Evolutionary conservation across 352 stramenopile genomes (phyloP), one percentile per base, ranked within the genome.

Genomic region (Pythium biforme): DNA sequence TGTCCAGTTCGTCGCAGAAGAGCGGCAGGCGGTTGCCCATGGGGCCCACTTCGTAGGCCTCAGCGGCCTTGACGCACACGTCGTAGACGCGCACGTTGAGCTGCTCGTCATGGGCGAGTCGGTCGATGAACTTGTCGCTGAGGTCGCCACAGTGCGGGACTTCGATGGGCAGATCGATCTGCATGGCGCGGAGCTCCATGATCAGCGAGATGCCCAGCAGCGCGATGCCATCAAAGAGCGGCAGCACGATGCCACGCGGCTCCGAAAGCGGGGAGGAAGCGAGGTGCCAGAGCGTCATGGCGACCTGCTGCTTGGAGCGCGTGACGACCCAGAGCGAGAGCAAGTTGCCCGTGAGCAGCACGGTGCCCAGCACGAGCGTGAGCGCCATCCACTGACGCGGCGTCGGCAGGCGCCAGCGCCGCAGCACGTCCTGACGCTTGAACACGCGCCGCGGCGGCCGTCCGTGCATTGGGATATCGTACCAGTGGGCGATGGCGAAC

Each of bases 61-160:
- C 54, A 1, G 59, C 66, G 17, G 83, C 83, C 22, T 62, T n/a
- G 20, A 74, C 68, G 45, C 81, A 92, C 11, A 81, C 81, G 40
- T 92, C 76, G 54, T 89, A 90, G 12, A 90, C 72, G 33, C 74
- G 80, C 37, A 90, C 73, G 54, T 79, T 75, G n/a, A 72, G 65
- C 17, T 31, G 64, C 34, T 80, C 70, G 39, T 76, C 58, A 17
- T 74, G 52, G 50, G 57, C 63, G 55, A 85, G 62, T 15, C 51
- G 56, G 37, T 73, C 64, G 27, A 72, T 66, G 37, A 86, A 74
- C 17, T 64, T 55, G 27, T 70, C 54, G 47, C 69, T 68, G 19
- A 92, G 81, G 62, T 90, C 80, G 9, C 80, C 79, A 40, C 83
- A 92, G 50, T 90, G 80, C 15, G 80, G 80, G 15, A 90, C 69